phyloP scores from a whole-genome alignment of 169 alveolate species.

The Plasmodium adleri region DNA sequence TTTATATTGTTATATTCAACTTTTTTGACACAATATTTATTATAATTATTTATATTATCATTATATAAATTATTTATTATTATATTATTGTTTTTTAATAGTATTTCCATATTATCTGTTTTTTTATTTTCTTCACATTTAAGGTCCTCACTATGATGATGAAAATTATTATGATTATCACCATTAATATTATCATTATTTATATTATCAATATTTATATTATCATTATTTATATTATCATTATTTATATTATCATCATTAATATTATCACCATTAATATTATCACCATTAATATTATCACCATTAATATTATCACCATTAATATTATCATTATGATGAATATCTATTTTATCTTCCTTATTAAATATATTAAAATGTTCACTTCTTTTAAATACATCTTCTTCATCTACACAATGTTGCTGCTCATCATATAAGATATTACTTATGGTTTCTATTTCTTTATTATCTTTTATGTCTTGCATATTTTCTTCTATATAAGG shows the following conservation, averaged over 20 bases:
- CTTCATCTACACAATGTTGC: neutral
- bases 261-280: neutral
- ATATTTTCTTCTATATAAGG: too few relatives aligned
- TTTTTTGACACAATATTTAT: too few relatives aligned
- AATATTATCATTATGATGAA: neutral
- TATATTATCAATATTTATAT: neutral
- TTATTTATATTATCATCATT: neutral
- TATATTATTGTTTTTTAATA: too few relatives aligned
- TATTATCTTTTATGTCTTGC: neutral
- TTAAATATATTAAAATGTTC: neutral
- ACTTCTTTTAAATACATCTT: neutral
- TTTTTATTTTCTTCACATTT: too few relatives aligned
- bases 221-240: neutral
- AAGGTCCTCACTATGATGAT: too few relatives aligned
- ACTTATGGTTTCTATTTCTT: neutral
- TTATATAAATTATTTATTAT: too few relatives aligned
- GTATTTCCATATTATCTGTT: too few relatives aligned
- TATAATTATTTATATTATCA: too few relatives aligned
- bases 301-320: neutral
- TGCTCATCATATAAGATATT: neutral
- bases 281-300: neutral
- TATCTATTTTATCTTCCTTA: neutral
- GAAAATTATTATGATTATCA: too few relatives aligned
- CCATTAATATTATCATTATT: neutral
- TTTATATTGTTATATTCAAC: too few relatives aligned